Conservation (phyloP, 441 rosid genomes). For the Adansonia grandidieri region DNA sequence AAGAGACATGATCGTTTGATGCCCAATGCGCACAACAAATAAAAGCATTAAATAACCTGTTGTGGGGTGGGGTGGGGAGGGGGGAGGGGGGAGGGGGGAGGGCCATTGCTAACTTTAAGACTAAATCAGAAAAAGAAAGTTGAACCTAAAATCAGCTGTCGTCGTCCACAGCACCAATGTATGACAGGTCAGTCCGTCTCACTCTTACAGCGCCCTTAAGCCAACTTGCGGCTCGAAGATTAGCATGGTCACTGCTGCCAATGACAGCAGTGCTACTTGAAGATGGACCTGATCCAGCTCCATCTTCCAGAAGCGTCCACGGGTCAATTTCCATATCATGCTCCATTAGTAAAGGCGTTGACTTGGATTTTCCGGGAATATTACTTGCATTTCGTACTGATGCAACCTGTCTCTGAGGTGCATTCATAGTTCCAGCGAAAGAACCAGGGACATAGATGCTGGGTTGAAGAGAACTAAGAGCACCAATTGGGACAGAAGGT, state of each 20-base stretch:
- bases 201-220: constrained; percentile 90
- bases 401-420: constrained; percentile 46
- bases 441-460: constrained; percentile 45
- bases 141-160: constrained; percentile 67
- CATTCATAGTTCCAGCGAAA: constrained; percentile 41
- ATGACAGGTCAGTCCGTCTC: constrained; percentile 85
- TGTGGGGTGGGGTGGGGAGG: background rate
- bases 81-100: background rate
- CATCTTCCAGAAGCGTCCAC: constrained; percentile 95
- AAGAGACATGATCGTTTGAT: constrained; percentile 27
- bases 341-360: constrained; percentile 55
- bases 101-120: constrained; percentile 29
- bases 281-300: constrained; percentile 75
- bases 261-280: constrained; percentile 52
- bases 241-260: constrained; percentile 66
- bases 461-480: constrained; percentile 71
- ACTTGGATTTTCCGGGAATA: constrained; percentile 55
- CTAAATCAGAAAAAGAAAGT: constrained; percentile 40
- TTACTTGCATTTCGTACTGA: constrained; percentile 47
- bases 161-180: constrained; percentile 90
- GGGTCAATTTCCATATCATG: constrained; percentile 79
- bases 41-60: constrained; percentile 33
- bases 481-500: constrained; percentile 61
- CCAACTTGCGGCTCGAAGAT: constrained; percentile 89
- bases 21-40: constrained; percentile 26